phyloP scores from a whole-genome alignment of 805 yeast genomes.

The Candida peoriensis region DNA sequence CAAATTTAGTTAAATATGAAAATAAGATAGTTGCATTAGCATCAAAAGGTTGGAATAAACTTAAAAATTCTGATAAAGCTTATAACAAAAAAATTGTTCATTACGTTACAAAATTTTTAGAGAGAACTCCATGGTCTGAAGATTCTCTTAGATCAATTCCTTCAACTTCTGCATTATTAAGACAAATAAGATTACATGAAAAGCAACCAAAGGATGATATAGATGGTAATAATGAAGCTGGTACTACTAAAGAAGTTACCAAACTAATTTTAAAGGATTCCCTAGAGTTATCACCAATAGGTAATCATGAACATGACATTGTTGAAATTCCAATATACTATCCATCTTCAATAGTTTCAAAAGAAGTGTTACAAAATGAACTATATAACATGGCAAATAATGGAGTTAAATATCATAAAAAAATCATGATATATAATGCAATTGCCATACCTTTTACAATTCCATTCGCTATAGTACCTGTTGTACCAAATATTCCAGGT shows the following conservation, averaged over 20 bases:
- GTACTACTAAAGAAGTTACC: conserved; percentile 9
- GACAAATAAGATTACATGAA: conserved; percentile 29
- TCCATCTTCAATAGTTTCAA: conserved; percentile 36
- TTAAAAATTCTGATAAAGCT: conserved; percentile 48
- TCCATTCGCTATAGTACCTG: conserved; percentile 77
- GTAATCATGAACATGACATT: conserved; percentile 20
- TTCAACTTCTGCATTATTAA: conserved; percentile 50
- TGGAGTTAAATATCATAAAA: conserved; percentile 50
- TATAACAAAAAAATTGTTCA: conserved; percentile 57
- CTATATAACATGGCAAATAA: conserved; percentile 36
- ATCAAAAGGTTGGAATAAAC: conserved; percentile 53
- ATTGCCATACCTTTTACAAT: conserved; percentile 69
- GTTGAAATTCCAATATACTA: conserved; percentile 42
- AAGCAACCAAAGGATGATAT: conserved; percentile 15
- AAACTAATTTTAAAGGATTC: conserved; percentile 6
- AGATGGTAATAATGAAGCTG: conserved; percentile 11
- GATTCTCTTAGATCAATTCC: conserved; percentile 73
- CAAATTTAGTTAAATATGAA: conserved; percentile 35
- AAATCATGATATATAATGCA: conserved; percentile 47
- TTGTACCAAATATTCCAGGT: conserved; percentile 91
- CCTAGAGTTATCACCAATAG: conserved; percentile 13
- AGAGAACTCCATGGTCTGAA: conserved; percentile 76
- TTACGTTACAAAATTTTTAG: conserved; percentile 47
- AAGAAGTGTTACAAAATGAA: conserved; percentile 30
- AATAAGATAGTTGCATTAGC: conserved; percentile 45